These are phyloP conservation scores for Diddensiella santjacobensis DNA, from an alignment of 805 yeast species.

Conservation along the genomic window DNA sequence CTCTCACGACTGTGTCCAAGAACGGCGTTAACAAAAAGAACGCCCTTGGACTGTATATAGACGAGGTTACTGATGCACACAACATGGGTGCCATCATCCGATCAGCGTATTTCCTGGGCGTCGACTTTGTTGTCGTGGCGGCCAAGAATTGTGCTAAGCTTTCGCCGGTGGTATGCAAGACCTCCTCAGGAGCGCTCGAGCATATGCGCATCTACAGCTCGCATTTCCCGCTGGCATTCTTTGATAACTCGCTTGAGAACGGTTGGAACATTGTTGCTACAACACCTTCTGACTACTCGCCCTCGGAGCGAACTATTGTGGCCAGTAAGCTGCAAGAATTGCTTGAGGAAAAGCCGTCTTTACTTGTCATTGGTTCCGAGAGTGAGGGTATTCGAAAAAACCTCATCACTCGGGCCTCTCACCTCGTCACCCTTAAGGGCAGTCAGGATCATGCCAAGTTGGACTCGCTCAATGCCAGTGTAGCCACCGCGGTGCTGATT, in stretches of 20 bases:
- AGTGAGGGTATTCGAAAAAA: slow-evolving; percentile 76
- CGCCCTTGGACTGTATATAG: slow-evolving; percentile 74
- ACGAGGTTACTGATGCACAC: slow-evolving; percentile 81
- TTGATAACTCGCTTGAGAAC: slow-evolving; percentile 49
- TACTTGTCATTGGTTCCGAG: slow-evolving; percentile 81
- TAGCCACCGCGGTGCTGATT: slow-evolving; percentile 74
- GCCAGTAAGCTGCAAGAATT: slow-evolving; percentile 43
- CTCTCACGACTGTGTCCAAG: background rate
- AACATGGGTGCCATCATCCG: slow-evolving; percentile 81
- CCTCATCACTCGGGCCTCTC: slow-evolving; percentile 42
- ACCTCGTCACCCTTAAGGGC: slow-evolving; percentile 23
- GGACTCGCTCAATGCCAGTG: slow-evolving; percentile 86
- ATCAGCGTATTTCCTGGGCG: slow-evolving; percentile 79
- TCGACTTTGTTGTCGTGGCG: slow-evolving; percentile 69
- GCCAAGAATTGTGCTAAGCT: slow-evolving; percentile 67
- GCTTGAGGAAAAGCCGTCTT: slow-evolving; percentile 50
- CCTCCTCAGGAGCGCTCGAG: slow-evolving; percentile 84
- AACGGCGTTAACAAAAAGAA: slow-evolving; percentile 20
- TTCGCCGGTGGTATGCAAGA: slow-evolving; percentile 73
- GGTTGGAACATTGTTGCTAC: slow-evolving; percentile 76
- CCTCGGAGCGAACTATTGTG: slow-evolving; percentile 33
- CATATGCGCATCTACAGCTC: slow-evolving; percentile 57
- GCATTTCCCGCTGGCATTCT: slow-evolving; percentile 56
- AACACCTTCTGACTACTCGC: slow-evolving; percentile 24
- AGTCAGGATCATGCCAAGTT: slow-evolving; percentile 34